A percentile compares a stretch with the other conserved stretches of the same genome.
phyloP scores from a whole-genome alignment of 2,329 filamentous ascomycete genomes.

The Westerdykella sp. region DNA sequence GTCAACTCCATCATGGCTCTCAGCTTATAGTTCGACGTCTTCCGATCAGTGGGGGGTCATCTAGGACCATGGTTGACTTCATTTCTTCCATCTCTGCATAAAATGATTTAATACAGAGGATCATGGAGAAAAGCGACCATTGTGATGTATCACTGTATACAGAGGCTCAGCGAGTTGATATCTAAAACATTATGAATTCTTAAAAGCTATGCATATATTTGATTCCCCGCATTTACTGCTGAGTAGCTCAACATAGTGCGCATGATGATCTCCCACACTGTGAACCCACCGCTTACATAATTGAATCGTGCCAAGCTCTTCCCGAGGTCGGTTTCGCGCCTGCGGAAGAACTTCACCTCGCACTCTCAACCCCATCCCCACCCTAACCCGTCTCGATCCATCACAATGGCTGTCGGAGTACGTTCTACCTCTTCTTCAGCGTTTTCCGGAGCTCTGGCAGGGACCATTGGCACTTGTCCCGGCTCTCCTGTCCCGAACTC shows the following conservation, averaged over 20 bases:
- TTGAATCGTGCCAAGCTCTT: conserved; percentile 43
- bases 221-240: too few species aligned
- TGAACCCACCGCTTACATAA: not conserved
- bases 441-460: conserved; percentile 16
- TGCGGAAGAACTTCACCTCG: conserved; percentile 29
- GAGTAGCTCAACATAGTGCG: too few species aligned
- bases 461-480: conserved; percentile 29
- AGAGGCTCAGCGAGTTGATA: too few species aligned
- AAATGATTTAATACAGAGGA: not conserved
- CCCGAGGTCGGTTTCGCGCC: conserved; percentile 64
- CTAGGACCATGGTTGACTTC: not conserved
- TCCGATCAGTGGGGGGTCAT: not conserved
- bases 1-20: conserved; percentile 99
- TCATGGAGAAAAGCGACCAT: too few species aligned
- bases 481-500: conserved; percentile 22
- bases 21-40: conserved; percentile 42
- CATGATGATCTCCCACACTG: too few species aligned
- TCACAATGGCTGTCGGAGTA: conserved; percentile 43
- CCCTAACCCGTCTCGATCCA: conserved; percentile 33
- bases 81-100: not conserved
- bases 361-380: conserved; percentile 42
- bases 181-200: too few species aligned
- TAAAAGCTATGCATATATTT: too few species aligned
- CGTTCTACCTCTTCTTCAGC: conserved; percentile 18
- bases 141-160: too few species aligned